These are phyloP conservation scores for Elsinoe arachidis DNA, from an alignment of 2,329 filamentous ascomycete species.

Conservation along the genomic window DNA sequence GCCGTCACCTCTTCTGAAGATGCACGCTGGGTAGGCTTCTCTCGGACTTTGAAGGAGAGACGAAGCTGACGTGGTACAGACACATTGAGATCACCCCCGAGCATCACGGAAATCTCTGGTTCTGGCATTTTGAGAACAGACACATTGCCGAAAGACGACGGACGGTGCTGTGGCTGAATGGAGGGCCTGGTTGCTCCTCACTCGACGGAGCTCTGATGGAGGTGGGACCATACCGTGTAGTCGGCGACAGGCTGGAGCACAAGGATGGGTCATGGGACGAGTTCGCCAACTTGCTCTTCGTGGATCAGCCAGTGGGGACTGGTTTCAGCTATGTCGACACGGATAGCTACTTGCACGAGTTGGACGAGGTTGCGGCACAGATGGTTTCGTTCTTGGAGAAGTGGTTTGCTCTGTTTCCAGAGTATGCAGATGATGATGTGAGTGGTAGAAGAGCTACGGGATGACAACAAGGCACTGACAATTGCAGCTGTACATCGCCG, in stretches of 20 bases:
- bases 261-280: conserved; percentile 98
- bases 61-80: conserved; percentile 38
- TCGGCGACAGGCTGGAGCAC: conserved; percentile 61
- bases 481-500: conserved; percentile 76
- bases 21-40: conserved; percentile 87
- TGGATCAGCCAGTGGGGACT: conserved; percentile 93
- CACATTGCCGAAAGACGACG: conserved; percentile 88
- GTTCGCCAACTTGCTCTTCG: conserved; percentile 92
- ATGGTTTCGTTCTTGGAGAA: conserved; percentile 85
- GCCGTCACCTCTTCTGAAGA: conserved; percentile 74
- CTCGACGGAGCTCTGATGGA: conserved; percentile 97
- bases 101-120: conserved; percentile 89
- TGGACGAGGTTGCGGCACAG: conserved; percentile 81
- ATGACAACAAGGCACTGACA: conserved; percentile 14
- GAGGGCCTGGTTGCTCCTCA: conserved; percentile 92
- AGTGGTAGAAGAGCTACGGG: conserved; percentile 30
- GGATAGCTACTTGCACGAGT: conserved; percentile 73
- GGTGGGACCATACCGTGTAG: conserved; percentile 83
- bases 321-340: conserved; percentile 94
- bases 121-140: conserved; percentile 95
- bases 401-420: conserved; percentile 82
- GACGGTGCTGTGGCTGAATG: conserved; percentile 94
- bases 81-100: conserved; percentile 84
- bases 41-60: conserved; percentile 17
- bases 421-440: conserved; percentile 87